These are phyloP conservation scores for Cladosporium sphaerospermum DNA, from an alignment of 2,329 filamentous ascomycete genomes.

Conservation along the genomic window DNA sequence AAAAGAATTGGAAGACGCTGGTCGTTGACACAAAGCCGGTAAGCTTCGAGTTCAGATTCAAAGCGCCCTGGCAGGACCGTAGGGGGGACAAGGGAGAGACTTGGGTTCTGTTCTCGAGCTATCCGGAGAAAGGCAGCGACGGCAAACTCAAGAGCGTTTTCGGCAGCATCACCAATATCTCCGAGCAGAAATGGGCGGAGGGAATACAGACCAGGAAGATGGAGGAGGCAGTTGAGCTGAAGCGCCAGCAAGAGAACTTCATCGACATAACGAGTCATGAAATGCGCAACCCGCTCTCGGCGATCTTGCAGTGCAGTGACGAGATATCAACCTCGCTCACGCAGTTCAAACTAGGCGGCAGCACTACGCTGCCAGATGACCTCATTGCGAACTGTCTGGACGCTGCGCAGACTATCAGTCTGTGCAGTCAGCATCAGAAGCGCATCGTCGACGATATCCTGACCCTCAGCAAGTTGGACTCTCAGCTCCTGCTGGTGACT, in stretches of 20 bases:
- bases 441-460: slow-evolving; percentile 70
- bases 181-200: slow-evolving; percentile 78
- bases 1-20: slow-evolving; percentile 57
- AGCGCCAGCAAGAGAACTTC: slow-evolving; percentile 57
- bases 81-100: slow-evolving; percentile 59
- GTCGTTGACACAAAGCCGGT: slow-evolving; percentile 57
- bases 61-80: slow-evolving; percentile 53
- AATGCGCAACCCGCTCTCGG: slow-evolving; percentile 64
- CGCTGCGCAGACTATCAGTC: slow-evolving; percentile 68
- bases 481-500: slow-evolving; percentile 65
- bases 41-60: slow-evolving; percentile 70
- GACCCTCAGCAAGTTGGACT: slow-evolving; percentile 69
- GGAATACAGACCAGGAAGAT: slow-evolving; percentile 70
- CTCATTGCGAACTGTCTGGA: slow-evolving; percentile 59
- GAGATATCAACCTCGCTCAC: slow-evolving; percentile 55
- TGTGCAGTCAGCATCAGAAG: slow-evolving; percentile 76
- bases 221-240: slow-evolving; percentile 74
- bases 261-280: slow-evolving; percentile 39
- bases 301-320: slow-evolving; percentile 69
- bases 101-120: slow-evolving; percentile 72
- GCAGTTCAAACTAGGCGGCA: slow-evolving; percentile 41
- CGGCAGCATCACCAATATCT: slow-evolving; percentile 78
- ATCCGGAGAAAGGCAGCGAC: slow-evolving; percentile 60
- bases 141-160: slow-evolving; percentile 68
- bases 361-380: slow-evolving; percentile 27